Conservation (phyloP, 2,329 filamentous ascomycete genomes). For the Fusarium caatingaense region DNA sequence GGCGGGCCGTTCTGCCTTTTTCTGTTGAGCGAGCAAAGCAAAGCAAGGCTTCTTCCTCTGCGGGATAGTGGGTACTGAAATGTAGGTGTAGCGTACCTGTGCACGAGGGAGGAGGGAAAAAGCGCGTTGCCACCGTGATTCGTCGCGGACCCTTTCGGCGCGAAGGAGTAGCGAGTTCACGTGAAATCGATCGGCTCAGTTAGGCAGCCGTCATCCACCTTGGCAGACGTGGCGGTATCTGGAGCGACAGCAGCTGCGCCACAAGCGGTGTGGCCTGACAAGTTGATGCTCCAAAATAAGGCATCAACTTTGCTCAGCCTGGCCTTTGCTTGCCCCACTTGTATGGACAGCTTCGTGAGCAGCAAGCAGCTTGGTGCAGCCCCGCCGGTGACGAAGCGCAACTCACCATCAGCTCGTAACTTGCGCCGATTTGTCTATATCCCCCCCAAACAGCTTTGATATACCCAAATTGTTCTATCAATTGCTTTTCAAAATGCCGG, state of each 20-base stretch:
- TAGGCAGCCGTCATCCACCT: constrained; percentile 48
- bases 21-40: not conserved
- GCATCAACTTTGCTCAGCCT: constrained; percentile 38
- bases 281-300: constrained; percentile 21
- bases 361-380: constrained; percentile 42
- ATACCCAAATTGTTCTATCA: constrained; percentile 35
- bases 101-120: constrained; percentile 32
- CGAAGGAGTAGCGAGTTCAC: constrained; percentile 53
- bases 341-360: constrained; percentile 50
- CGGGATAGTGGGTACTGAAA: constrained; percentile 22
- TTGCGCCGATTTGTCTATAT: constrained; percentile 37
- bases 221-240: constrained; percentile 30
- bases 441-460: constrained; percentile 32
- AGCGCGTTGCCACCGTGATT: constrained; percentile 41
- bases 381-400: constrained; percentile 49
- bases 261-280: constrained; percentile 37
- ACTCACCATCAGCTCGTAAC: constrained; percentile 36
- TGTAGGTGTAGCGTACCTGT: constrained; percentile 22
- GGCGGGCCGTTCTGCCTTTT: constrained; percentile 30
- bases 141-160: constrained; percentile 42
- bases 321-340: constrained; percentile 48
- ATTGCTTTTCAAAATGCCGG: constrained; percentile 59
- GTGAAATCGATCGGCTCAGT: constrained; percentile 42
- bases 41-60: constrained; percentile 30
- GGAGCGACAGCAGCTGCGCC: constrained; percentile 23